Conservation (phyloP, 345 rosid species). For the Noccaea caerulescens region DNA sequence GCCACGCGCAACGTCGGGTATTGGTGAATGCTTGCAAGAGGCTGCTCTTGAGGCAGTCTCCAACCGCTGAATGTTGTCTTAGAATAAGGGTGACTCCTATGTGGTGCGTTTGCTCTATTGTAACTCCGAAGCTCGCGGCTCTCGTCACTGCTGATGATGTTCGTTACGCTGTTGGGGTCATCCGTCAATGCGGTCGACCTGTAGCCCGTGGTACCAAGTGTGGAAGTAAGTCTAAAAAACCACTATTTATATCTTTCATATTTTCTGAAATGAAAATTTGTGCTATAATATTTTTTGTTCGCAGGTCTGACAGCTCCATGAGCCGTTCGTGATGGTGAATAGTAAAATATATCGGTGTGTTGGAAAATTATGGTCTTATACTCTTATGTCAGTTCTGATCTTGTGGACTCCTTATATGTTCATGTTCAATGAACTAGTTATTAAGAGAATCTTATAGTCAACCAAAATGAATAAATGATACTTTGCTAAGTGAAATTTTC, state of each 20-base stretch:
- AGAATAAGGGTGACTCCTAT: conserved; percentile 28
- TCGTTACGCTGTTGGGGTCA: conserved; percentile 13
- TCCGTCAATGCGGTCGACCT: conserved; percentile 28
- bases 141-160: conserved; percentile 15
- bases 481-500: too few relatives aligned
- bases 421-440: too few relatives aligned
- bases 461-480: too few relatives aligned
- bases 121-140: conserved; percentile 24
- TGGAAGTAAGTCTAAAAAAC: conserved; percentile 25
- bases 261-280: neutral
- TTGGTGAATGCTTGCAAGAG: conserved; percentile 35
- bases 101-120: conserved; percentile 25
- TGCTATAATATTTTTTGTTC: neutral
- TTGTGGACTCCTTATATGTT: too few relatives aligned
- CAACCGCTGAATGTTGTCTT: conserved; percentile 20
- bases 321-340: neutral
- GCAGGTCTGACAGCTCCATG: conserved; percentile 32
- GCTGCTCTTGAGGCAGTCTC: conserved; percentile 18
- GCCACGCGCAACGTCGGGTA: conserved; percentile 19
- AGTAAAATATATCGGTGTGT: neutral
- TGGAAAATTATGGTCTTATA: neutral
- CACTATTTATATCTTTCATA: neutral
- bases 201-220: conserved; percentile 23
- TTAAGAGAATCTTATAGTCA: too few relatives aligned
- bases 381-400: neutral